Conservation (phyloP, 345 rosid genomes). For the Diplotaxis tenuifolia region DNA sequence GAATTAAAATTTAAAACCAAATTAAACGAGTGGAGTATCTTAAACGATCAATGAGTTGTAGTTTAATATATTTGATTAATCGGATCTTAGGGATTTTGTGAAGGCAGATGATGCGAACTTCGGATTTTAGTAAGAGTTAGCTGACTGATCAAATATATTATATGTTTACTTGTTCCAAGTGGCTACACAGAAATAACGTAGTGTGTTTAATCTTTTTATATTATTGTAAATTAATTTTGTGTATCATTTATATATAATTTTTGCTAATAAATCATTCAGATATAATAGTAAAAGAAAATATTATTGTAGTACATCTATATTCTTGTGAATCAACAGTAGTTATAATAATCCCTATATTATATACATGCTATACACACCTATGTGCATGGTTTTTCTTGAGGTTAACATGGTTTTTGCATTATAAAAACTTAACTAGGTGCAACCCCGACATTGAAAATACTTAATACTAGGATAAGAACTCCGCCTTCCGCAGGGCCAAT, state of each 20-base stretch:
- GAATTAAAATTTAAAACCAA: neutral
- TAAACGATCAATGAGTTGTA: slow-evolving; percentile 3
- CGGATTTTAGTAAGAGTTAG: slow-evolving; percentile 36
- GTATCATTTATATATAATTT: neutral
- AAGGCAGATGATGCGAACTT: slow-evolving; percentile 1
- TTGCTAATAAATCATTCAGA: too few relatives aligned
- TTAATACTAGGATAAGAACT: too few relatives aligned
- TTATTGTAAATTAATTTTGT: neutral
- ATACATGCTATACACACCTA: neutral
- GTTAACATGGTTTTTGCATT: neutral
- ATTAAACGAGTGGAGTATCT: slow-evolving; percentile 22
- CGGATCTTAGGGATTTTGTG: slow-evolving; percentile 24
- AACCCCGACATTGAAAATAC: neutral
- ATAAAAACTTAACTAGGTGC: neutral
- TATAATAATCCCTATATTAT: neutral
- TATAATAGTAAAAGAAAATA: neutral
- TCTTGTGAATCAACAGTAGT: neutral
- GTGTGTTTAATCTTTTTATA: neutral
- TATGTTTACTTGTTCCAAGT: neutral
- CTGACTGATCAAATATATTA: slow-evolving; percentile 22
- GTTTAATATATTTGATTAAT: slow-evolving; percentile 12
- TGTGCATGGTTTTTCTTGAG: neutral
- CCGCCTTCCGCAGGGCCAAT: too few relatives aligned
- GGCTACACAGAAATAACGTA: neutral
- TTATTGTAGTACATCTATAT: neutral